phyloP scores from a whole-genome alignment of 805 yeast genomes.

The Wickerhamiella domercqiae region DNA sequence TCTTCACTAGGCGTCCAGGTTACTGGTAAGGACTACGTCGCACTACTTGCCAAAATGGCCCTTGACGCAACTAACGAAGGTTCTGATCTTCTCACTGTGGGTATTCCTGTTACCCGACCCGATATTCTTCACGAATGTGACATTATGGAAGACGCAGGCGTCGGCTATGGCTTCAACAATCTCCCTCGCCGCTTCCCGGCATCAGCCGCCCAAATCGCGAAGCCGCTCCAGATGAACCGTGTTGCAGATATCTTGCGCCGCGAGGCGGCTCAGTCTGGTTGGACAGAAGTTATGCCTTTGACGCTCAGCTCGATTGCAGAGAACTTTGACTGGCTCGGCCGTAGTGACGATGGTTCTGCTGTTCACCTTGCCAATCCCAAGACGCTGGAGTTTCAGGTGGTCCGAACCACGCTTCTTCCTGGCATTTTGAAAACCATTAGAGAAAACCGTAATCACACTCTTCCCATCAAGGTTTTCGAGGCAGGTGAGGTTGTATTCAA shows the following conservation, averaged over 20 bases:
- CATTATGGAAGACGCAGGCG: constrained; percentile 96
- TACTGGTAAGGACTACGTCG: constrained; percentile 48
- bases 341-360: constrained; percentile 50
- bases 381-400: constrained; percentile 93
- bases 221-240: constrained; percentile 82
- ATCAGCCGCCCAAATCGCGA: constrained; percentile 61
- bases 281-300: constrained; percentile 90
- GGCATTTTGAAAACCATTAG: constrained; percentile 89
- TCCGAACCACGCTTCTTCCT: constrained; percentile 85
- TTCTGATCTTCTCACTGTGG: constrained; percentile 40
- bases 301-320: constrained; percentile 95
- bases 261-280: constrained; percentile 88
- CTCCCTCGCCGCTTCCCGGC: constrained; percentile 67
- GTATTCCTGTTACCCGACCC: constrained; percentile 86
- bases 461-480: constrained; percentile 92
- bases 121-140: constrained; percentile 96
- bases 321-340: constrained; percentile 75
- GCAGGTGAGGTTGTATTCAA: constrained; percentile 88
- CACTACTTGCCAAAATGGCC: constrained; percentile 67
- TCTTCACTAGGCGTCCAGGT: constrained; percentile 79
- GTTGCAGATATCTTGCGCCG: constrained; percentile 77
- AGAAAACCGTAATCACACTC: constrained; percentile 88
- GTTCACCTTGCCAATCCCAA: constrained; percentile 93
- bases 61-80: constrained; percentile 43
- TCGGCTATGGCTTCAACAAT: constrained; percentile 88